Conservation (phyloP, 495 filamentous ascomycete species). For the Daldinia grandis region DNA sequence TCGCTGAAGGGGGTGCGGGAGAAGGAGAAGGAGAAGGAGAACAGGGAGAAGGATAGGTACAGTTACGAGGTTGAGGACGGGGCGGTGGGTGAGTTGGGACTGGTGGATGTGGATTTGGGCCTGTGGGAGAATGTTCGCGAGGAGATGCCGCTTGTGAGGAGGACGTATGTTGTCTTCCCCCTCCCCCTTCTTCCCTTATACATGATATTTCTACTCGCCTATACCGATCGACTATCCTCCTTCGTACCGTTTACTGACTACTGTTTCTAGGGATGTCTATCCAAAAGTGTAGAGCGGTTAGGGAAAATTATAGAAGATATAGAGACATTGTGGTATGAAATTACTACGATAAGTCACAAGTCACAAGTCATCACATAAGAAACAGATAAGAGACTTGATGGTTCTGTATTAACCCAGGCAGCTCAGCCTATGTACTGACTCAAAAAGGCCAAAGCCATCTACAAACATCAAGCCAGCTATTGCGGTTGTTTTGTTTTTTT, state of each 20-base stretch:
- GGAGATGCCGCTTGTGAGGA: constrained; percentile 70
- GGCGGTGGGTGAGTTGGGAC: constrained; percentile 55
- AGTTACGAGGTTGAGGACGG: constrained; percentile 49
- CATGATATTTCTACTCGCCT: neutral
- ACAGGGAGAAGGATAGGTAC: constrained; percentile 49
- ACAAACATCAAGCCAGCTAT: constrained; percentile 22
- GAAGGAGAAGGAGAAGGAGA: constrained; percentile 49
- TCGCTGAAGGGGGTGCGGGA: constrained; percentile 64
- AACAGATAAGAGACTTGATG: constrained; percentile 26
- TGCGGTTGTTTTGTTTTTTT: neutral
- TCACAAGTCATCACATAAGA: neutral
- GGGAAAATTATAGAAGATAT: neutral
- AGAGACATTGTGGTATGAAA: neutral
- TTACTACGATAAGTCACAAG: neutral
- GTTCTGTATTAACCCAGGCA: constrained; percentile 18
- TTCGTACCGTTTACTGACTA: neutral
- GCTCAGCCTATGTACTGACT: constrained; percentile 26
- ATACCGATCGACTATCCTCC: neutral
- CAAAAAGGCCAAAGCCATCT: constrained; percentile 17
- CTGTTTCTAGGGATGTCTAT: constrained; percentile 64
- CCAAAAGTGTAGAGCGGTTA: constrained; percentile 57
- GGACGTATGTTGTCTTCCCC: constrained; percentile 44
- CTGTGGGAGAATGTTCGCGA: constrained; percentile 58
- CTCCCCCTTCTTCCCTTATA: neutral
- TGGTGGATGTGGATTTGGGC: constrained; percentile 58